Base-by-base conservation (phyloP, 1,284 basidiomycete species). In the Golubevia pallescens region DNA sequence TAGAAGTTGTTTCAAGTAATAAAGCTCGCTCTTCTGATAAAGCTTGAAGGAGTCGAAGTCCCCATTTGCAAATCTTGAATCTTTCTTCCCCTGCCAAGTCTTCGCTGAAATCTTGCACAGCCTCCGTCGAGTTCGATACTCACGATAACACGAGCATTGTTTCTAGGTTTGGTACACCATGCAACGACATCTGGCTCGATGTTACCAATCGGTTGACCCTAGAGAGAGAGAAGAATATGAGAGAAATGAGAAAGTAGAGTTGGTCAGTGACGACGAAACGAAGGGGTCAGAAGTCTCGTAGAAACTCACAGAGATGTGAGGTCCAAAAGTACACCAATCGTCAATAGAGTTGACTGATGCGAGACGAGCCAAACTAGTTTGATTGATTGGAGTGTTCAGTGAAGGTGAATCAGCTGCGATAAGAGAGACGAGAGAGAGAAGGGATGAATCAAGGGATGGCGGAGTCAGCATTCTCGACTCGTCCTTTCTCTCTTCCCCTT, bases 101-200 rank as follows among this genome's bases (percentile, higher is more conserved):
- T 28, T 28, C 28, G 28, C n/a, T 28, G 28, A 28, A 28, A 28
- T 28, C 28, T 28, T 28, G 28, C 28, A 28, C 28, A 28, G 28
- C 28, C 28, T 28, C 28, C 28, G 28, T 28, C 28, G 28, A 28
- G 28, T 28, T 28, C 28, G 28, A 28, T 55, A 63, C 62, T 62
- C 57, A 63, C 62, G 58, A 85, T 85, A 56, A 85, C 81, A 68
- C 82, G 82, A 1, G 82, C 82, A 48, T 82, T 78, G 78, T 85
- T 85, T 42, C 82, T 75, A 1, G 83, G 62, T 73, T 83, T 90
- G 48, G 91, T 91, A 87, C 92, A 93, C 89, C 89, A 93, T 0
- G 91, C 90, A 19, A 93, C 90, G 70, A 89, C 90, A 79, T 90
- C 87, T 51, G 88, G 89, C 84, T 93, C 92, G 2, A 89, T 88